Conservation (phyloP, 225 moss, liverwort and hornwort species). For the Thuidium tamariscinum region DNA sequence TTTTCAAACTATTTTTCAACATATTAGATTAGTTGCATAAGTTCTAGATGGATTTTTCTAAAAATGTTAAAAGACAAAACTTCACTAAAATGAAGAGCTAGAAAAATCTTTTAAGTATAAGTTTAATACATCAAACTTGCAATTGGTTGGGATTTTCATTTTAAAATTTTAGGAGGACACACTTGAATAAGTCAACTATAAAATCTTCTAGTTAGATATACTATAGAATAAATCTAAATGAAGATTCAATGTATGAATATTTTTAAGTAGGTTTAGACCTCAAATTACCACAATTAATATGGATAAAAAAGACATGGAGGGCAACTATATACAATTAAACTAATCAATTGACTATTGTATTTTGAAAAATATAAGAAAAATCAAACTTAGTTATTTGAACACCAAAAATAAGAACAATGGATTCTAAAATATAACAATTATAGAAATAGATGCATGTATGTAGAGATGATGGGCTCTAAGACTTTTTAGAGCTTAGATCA, state of each 20-base stretch:
- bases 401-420: background rate
- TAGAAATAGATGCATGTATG: background rate
- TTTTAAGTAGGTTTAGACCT: background rate
- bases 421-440: background rate
- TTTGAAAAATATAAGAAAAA: background rate
- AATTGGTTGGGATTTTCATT: background rate
- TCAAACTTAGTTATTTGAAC: background rate
- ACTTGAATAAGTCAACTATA: background rate
- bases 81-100: background rate
- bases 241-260: background rate
- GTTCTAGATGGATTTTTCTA: background rate
- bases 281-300: background rate
- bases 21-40: background rate
- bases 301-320: fast-evolving
- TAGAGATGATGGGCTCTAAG: background rate
- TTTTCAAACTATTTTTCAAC: background rate
- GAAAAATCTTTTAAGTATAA: background rate
- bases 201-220: background rate
- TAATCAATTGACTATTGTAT: background rate
- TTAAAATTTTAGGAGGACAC: background rate
- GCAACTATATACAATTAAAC: background rate
- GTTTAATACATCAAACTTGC: background rate
- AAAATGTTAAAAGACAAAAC: background rate
- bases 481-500: background rate
- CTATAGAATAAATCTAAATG: background rate